Conservation (phyloP, 106 monocot genomes). For the Acorus calamus region DNA sequence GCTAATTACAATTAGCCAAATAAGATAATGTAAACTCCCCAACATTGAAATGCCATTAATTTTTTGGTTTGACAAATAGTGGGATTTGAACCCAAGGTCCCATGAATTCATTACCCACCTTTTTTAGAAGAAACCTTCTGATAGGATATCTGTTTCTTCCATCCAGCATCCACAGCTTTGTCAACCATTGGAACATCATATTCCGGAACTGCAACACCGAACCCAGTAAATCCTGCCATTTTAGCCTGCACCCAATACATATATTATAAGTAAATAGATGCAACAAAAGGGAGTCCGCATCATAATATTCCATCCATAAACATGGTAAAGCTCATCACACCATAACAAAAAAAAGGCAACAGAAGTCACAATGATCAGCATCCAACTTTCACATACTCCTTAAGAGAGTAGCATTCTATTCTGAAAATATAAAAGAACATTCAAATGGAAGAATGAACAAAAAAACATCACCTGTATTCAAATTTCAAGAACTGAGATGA, state of each 20-base stretch:
- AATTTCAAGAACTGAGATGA: no score
- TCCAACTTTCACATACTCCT: no score
- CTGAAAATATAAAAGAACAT: no score
- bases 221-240: conserved; percentile 15
- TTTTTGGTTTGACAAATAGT: not conserved
- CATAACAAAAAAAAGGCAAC: not conserved
- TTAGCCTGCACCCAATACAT: conserved; percentile 17
- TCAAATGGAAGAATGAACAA: no score
- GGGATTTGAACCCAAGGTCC: not conserved
- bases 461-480: no score
- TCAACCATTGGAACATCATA: conserved; percentile 47
- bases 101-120: conserved; percentile 26
- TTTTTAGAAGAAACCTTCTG: conserved; percentile 14
- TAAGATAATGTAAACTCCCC: no score
- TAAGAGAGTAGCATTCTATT: no score
- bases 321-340: not conserved
- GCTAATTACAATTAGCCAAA: no score
- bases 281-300: not conserved
- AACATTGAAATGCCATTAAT: not conserved
- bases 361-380: conserved; percentile 2
- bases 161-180: conserved; percentile 50
- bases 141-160: conserved; percentile 29
- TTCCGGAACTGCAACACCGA: conserved; percentile 11
- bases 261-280: not conserved
- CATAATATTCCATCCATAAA: not conserved